phyloP scores from a whole-genome alignment of 2,329 filamentous ascomycete genomes.

The Xenoacremonium recifei region DNA sequence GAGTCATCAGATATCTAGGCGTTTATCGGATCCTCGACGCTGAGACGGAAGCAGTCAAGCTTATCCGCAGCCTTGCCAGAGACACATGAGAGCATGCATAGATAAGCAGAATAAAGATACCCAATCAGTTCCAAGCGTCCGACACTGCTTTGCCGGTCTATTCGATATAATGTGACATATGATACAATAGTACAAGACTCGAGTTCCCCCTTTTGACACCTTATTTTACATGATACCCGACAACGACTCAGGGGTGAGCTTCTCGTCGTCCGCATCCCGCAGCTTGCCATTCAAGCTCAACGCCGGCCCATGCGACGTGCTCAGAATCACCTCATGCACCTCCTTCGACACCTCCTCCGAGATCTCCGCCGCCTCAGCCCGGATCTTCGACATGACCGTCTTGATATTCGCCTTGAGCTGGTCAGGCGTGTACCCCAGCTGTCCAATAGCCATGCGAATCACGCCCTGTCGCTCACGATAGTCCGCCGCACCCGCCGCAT shows the following conservation, averaged over 20 bases:
- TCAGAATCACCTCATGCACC: slow-evolving; percentile 68
- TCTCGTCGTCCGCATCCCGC: slow-evolving; percentile 59
- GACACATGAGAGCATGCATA: slow-evolving; percentile 11
- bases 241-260: slow-evolving; percentile 51
- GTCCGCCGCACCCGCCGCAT: slow-evolving; percentile 79
- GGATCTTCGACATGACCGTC: slow-evolving; percentile 71
- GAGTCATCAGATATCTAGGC: slow-evolving; percentile 50
- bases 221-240: slow-evolving; percentile 51
- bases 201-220: slow-evolving; percentile 5
- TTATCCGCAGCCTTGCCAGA: slow-evolving; percentile 37
- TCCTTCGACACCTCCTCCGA: slow-evolving; percentile 50
- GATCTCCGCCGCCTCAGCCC: slow-evolving; percentile 73
- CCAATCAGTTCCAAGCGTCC: slow-evolving; percentile 14
- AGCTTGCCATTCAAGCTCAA: slow-evolving; percentile 84
- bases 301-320: slow-evolving; percentile 82
- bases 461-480: slow-evolving; percentile 86
- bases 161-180: slow-evolving; percentile 34
- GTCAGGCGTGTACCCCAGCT: slow-evolving; percentile 84
- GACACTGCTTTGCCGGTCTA: slow-evolving; percentile 16
- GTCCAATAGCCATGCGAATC: slow-evolving; percentile 85
- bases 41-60: slow-evolving; percentile 50
- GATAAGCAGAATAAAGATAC: slow-evolving; percentile 27
- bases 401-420: slow-evolving; percentile 84
- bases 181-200: slow-evolving; percentile 39
- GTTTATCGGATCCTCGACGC: slow-evolving; percentile 54